Base-by-base conservation (phyloP, 2,329 filamentous ascomycete genomes). In the Sodiomyces alkalinus region DNA sequence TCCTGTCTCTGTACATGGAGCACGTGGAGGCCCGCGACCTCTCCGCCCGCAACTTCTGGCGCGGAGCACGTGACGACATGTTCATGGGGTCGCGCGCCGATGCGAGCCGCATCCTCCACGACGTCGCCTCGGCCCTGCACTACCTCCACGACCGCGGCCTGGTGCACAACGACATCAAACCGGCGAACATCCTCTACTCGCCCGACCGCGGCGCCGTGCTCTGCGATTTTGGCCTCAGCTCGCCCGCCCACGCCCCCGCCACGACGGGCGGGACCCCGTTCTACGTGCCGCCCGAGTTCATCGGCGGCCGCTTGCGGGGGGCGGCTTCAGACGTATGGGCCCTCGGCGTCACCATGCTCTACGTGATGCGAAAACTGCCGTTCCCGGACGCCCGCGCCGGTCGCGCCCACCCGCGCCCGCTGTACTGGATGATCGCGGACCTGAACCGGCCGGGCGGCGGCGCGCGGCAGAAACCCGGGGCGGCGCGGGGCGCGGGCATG, bases 121-220 rank as follows among this genome's bases (percentile, higher is more conserved):
- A 72, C 41, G 68, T 69, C 28, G 48, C 61, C 13, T 52, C 58
- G 34, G 68, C 66, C 3, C 49, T 74, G 23, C 52, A 60, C 42
- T 72, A 72, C 43, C 55, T 74, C 19, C 68, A 74, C 45, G 51
- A 52, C 27, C 58, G 60, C 31, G 53, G 55, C 30, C 50, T 65
- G 14, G 62, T 70, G 9, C 68, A 74, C 47, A 74, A 73, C 46
- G 68, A 74, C 44, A 68, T 73, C 47, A 73, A 73, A 44, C 68
- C 68, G 2, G 64, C 60, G 37, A 74, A 73, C 35, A 71, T 73
- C 30, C 50, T 74, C 18, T 74, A 71, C 47, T 70, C 65, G 10
- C 55, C 55, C 17, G 64, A 70, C 21, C 58, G 66, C 8, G 68
- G 68, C 5, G 68, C 66, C 19, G 64, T 72, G 3, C 58, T 74